phyloP scores from a whole-genome alignment of 2,329 filamentous ascomycete species.

The Penicillium brevicompactum region DNA sequence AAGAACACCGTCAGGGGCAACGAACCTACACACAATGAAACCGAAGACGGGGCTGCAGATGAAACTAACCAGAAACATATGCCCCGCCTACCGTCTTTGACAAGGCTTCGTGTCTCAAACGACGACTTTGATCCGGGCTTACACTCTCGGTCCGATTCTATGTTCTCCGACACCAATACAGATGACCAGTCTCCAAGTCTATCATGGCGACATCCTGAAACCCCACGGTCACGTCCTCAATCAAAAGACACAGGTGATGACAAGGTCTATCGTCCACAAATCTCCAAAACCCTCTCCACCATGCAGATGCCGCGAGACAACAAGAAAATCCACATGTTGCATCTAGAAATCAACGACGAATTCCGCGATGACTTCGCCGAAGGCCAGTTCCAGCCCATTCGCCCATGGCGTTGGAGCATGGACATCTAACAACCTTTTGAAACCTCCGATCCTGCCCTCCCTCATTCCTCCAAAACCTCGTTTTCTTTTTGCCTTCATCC shows the following conservation, averaged over 20 bases:
- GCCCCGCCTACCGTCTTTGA: conserved; percentile 22
- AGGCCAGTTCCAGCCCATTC: conserved; percentile 37
- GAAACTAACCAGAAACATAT: conserved; percentile 13
- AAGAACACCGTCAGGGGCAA: conserved; percentile 2
- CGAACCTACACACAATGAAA: conserved; percentile 3
- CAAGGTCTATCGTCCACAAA: conserved; percentile 31
- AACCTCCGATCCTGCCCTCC: conserved; percentile 35
- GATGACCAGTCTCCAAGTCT: conserved; percentile 29
- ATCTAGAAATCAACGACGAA: conserved; percentile 40
- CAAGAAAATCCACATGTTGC: conserved; percentile 39
- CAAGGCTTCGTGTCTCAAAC: conserved; percentile 14
- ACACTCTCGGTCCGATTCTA: conserved; percentile 36
- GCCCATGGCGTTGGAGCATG: conserved; percentile 48
- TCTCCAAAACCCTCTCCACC: conserved; percentile 37
- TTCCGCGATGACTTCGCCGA: conserved; percentile 30
- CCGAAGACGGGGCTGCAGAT: conserved; percentile 10
- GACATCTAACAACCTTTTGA: conserved; percentile 35
- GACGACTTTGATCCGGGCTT: conserved; percentile 19
- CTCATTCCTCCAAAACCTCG: conserved; percentile 30
- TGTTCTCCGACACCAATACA: conserved; percentile 30
- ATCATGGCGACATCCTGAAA: conserved; percentile 37
- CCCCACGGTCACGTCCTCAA: conserved; percentile 37
- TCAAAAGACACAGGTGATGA: conserved; percentile 39
- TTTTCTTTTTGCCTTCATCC: background rate
- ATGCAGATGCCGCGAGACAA: conserved; percentile 32